Conservation (phyloP, 345 rosid genomes). For the Lumnitzera racemosa region DNA sequence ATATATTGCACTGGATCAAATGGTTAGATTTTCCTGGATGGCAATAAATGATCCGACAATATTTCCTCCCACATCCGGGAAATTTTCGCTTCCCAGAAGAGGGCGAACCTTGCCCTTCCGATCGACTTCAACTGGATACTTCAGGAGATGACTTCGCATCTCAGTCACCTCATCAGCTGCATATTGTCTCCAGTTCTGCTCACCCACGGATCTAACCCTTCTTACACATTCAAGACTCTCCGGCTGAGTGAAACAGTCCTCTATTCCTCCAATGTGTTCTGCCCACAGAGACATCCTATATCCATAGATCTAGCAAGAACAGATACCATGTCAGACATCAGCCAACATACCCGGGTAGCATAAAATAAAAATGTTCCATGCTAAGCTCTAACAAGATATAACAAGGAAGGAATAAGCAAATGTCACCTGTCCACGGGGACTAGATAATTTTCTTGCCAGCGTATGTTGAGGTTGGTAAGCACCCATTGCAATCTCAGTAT, state of each 20-base stretch:
- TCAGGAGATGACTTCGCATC: slow-evolving; percentile 80
- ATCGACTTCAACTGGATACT: slow-evolving; percentile 82
- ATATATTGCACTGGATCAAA: slow-evolving; percentile 20
- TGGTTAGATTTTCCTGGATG: slow-evolving; percentile 85
- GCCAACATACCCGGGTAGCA: neutral
- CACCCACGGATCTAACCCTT: slow-evolving; percentile 47
- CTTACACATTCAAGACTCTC: slow-evolving; percentile 82
- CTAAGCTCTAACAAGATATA: neutral
- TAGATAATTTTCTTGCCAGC: slow-evolving; percentile 53
- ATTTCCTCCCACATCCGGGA: slow-evolving; percentile 88
- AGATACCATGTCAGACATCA: slow-evolving; percentile 2
- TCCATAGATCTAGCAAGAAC: slow-evolving; percentile 53
- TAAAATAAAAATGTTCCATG: too few relatives aligned
- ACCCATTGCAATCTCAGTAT: slow-evolving; percentile 98
- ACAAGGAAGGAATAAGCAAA: neutral
- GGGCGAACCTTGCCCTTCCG: slow-evolving; percentile 77
- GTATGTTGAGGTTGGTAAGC: slow-evolving; percentile 92
- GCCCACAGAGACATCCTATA: slow-evolving; percentile 98
- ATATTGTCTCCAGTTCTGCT: slow-evolving; percentile 68
- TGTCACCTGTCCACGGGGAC: slow-evolving; percentile 79
- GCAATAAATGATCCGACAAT: slow-evolving; percentile 69
- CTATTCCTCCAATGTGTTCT: slow-evolving; percentile 62
- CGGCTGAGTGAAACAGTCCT: slow-evolving; percentile 53
- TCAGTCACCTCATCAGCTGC: slow-evolving; percentile 56
- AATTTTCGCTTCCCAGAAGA: slow-evolving; percentile 52